Percentiles rank a stretch among this genome's conserved stretches.
phyloP scores from a whole-genome alignment of 2,329 filamentous ascomycete species.

The Aspergillus oerlinghausenensis region DNA sequence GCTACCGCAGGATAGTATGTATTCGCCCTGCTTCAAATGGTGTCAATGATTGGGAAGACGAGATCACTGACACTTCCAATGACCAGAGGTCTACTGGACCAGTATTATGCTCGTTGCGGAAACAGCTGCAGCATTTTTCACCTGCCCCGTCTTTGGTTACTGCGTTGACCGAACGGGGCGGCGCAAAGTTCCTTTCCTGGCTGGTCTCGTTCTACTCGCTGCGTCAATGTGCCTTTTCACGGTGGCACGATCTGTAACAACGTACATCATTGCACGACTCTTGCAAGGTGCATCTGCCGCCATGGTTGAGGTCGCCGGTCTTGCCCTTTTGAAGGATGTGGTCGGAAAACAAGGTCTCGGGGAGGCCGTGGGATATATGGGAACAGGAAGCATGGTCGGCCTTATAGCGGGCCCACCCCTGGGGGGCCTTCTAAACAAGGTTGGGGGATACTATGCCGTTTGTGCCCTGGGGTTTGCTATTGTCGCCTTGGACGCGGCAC shows the following conservation, averaged over 20 bases:
- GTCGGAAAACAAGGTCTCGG: constrained; percentile 54
- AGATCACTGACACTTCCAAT: not conserved
- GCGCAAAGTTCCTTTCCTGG: constrained; percentile 53
- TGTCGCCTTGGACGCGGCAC: constrained; percentile 54
- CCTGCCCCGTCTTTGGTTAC: constrained; percentile 15
- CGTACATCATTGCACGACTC: constrained; percentile 48
- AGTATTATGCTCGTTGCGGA: constrained; percentile 15
- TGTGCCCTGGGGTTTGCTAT: constrained; percentile 53
- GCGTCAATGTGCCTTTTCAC: constrained; percentile 52
- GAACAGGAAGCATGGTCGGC: constrained; percentile 54
- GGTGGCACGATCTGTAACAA: constrained; percentile 43
- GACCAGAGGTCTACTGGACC: constrained; percentile 11
- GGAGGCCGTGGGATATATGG: constrained; percentile 54
- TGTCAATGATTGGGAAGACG: not conserved
- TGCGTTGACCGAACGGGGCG: constrained; percentile 20
- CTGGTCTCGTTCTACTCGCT: constrained; percentile 49
- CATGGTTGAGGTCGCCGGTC: constrained; percentile 57
- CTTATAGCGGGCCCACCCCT: constrained; percentile 52
- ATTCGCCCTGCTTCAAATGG: not conserved
- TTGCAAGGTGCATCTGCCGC: constrained; percentile 55
- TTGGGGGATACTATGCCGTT: constrained; percentile 53
- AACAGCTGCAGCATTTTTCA: constrained; percentile 11
- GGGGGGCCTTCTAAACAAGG: constrained; percentile 56
- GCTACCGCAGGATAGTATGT: not conserved
- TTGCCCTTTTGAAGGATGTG: constrained; percentile 55